A percentile compares a stretch with the other conserved stretches of the same genome.
Evolutionary conservation across 768 basidiomycete species (phyloP).

Genomic region (Suillus tomentosus): DNA sequence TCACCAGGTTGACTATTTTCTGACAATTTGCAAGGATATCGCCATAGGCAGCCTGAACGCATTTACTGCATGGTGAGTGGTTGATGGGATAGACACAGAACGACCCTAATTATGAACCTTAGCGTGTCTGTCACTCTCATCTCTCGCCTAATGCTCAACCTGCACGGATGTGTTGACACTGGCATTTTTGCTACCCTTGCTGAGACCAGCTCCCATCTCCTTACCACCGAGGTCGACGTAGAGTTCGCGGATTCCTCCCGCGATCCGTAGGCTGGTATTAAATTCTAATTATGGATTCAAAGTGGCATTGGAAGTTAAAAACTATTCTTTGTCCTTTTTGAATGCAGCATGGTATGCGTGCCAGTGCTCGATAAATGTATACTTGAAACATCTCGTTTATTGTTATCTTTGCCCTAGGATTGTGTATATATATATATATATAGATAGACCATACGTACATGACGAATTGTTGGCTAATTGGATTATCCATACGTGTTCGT

Average conservation of each 20-base stretch:
- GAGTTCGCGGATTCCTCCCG: neutral
- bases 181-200: slow-evolving; percentile 11
- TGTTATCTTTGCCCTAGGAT: neutral
- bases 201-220: neutral
- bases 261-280: neutral
- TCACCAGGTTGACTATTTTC: neutral
- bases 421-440: too few relatives aligned
- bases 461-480: neutral
- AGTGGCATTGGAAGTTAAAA: neutral
- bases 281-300: neutral
- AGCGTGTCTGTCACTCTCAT: slow-evolving; percentile 55
- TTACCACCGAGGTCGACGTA: neutral
- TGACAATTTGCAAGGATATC: neutral
- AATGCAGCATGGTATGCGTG: neutral
- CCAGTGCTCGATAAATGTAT: neutral
- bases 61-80: slow-evolving; percentile 48
- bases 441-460: neutral
- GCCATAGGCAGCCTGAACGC: slow-evolving; percentile 48
- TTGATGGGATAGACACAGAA: neutral
- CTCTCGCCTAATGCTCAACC: slow-evolving; percentile 59
- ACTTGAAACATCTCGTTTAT: neutral
- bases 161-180: slow-evolving; percentile 41
- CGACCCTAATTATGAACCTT: neutral
- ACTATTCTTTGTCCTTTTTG: neutral
- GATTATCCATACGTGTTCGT: neutral